A percentile compares a stretch with the other conserved stretches of the same genome.
Conservation (phyloP, 257 asterid species). For the Fraxinus americana region DNA sequence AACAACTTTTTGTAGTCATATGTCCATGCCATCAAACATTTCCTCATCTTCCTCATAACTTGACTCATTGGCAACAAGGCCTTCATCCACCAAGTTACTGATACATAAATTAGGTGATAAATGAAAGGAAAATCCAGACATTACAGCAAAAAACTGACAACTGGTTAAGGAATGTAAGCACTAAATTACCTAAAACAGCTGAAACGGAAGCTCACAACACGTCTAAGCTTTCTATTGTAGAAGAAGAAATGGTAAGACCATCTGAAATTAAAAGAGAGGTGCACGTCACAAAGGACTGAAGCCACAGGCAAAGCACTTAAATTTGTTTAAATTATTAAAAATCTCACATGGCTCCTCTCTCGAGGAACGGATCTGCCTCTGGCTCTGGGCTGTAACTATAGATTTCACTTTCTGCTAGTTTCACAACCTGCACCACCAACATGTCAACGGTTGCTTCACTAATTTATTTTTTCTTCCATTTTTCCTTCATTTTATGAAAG, state of each 20-base stretch:
- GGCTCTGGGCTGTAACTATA: conserved; percentile 87
- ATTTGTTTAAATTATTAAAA: conserved; percentile 1
- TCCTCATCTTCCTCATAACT: conserved; percentile 61
- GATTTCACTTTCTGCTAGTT: conserved; percentile 85
- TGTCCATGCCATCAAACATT: conserved; percentile 85
- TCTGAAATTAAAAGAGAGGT: conserved; percentile 43
- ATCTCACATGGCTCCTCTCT: conserved; percentile 89
- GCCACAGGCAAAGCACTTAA: conserved; percentile 7
- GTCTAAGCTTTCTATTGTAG: conserved; percentile 87
- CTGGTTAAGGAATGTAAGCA: neutral
- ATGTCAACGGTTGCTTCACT: neutral
- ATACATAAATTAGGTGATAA: conserved; percentile 20
- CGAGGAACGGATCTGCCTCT: conserved; percentile 84
- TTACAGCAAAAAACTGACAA: neutral
- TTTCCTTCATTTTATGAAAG: conserved; percentile 9
- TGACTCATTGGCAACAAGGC: conserved; percentile 35
- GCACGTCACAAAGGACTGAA: conserved; percentile 18
- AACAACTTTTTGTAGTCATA: conserved; percentile 37
- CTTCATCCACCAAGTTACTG: conserved; percentile 71
- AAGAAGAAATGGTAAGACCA: conserved; percentile 97
- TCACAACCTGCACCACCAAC: conserved; percentile 67
- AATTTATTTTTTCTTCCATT: neutral
- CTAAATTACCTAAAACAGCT: conserved; percentile 80
- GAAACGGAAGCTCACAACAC: conserved; percentile 87
- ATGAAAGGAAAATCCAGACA: neutral